Evolutionary conservation across 2,329 filamentous ascomycete species (phyloP), one percentile per base, ranked within the genome.

Genomic region (Dothiorella sarmentorum): DNA sequence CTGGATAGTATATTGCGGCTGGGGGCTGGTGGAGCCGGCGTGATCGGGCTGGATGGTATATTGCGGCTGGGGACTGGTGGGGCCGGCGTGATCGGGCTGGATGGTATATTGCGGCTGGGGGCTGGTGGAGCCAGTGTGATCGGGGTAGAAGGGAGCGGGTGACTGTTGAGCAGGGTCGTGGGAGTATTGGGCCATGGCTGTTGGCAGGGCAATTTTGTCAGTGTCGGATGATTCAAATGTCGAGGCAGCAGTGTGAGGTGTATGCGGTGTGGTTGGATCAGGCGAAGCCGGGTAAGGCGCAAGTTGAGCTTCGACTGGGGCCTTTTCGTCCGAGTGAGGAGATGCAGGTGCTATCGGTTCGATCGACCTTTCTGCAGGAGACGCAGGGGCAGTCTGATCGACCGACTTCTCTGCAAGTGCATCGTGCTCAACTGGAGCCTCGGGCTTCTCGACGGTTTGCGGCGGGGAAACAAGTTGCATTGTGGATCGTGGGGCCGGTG

Each of bases 1-100:
- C 56, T 58, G 44, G 35, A 58, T 58, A 17, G 24, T n/a, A 18
- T 56, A 56, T 20, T 58, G 56, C 44, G 47, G 45, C 15, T 40
- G 35, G 7, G 55, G 55, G 42, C 43, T 58, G 17, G 42, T 47
- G 5, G 33, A 47, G 6, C 55, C 55, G 29, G 55, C 49, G 43
- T 49, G 43, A 6, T 58, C 55, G 33, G 55, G 33, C 15, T 56
- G 44, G 7, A 44, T 24, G 11, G 52, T n/a, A n/a, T n/a, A n/a
- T n/a, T n/a, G n/a, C n/a, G n/a, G n/a, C n/a, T n/a, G n/a, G n/a
- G n/a, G n/a, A n/a, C n/a, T n/a, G n/a, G n/a, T n/a, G n/a, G n/a
- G n/a, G n/a, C n/a, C n/a, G n/a, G n/a, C n/a, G n/a, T n/a, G n/a
- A n/a, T n/a, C n/a, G n/a, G n/a, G n/a, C n/a, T n/a, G n/a, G 35